Evolutionary conservation across 2,329 filamentous ascomycete genomes (phyloP), one percentile per base, ranked within the genome.

Genomic region (Lachnellula occidentalis): DNA sequence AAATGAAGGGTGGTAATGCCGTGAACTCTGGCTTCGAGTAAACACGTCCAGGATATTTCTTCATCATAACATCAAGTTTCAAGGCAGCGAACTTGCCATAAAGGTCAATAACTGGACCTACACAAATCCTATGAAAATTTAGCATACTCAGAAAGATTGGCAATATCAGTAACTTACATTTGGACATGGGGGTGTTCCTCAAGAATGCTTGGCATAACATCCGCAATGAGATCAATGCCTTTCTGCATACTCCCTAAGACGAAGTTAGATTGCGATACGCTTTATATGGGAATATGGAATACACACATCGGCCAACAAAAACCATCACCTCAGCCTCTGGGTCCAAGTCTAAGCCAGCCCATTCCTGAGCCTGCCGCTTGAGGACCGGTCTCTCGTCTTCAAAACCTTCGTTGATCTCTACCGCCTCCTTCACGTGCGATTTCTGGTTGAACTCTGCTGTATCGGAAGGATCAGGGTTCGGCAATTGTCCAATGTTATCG

Each of bases 11-110:
- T n/a, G 84, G 84, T 4, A 87, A 72, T 6, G 80, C 76, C 1
- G 82, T 87, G 67, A 87, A 87, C 66, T 85, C 81, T 2, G 84
- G 84, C 68, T 82, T 85, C n/a, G 81, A 85, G 70, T 76, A 86
- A 5, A 87, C 83, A 48, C 83, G 74, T 22, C 79, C 80, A 36
- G 83, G 83, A 64, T 86, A 87, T 47, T 81, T 73, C 58, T 82
- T 74, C 82, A 85, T 86, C 70, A 87, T 79, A 56, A 76, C 76
- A 48, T 79, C 77, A 19, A 87, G 72, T 70, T 87, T 87, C 34
- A 86, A 69, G 1, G 83, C 83, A 7, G 83, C 83, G 58, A 87
- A 86, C 61, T 82, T 85, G 42, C 83, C 83, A 66, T 86, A 85
- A 1, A 87, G 72, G 70, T 87, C 83, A 61, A 87, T 86, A 17